Evolutionary conservation across 495 filamentous ascomycete genomes (phyloP), one percentile per base, ranked within the genome.

Genomic region (Lichenothelia convexa): DNA sequence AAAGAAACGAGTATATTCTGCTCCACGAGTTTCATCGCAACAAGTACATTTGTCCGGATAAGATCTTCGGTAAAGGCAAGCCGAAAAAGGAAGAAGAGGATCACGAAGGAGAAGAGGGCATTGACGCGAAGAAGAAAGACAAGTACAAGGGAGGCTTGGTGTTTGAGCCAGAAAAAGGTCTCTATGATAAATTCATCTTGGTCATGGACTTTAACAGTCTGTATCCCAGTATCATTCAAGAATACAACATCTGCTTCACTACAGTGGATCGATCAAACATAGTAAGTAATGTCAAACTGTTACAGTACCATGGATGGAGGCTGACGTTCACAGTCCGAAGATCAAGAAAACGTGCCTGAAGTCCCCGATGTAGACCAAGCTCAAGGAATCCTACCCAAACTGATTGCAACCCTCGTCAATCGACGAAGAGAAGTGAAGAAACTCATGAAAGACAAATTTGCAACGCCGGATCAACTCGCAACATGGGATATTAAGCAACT

Each of bases 131-230:
- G 60, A 97, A 94, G 67, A 97, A 93, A 54, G 89, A 97, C 55
- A 97, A 95, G 55, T 97, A 78, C 61, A 94, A 97, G 59, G 89
- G 89, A 49, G 89, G 89, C 63, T 68, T 97, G 29, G 89, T 97
- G 40, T 97, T 97, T 47, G 89, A 97, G 51, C 89, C 89, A 11
- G 87, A 95, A 55, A 94, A 81, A 53, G 89, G 91, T 6, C 67
- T 97, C 18, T 95, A 95, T 50, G 91, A 97, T 63, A 86, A 81
- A 56, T 92, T 87, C 48, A 75, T 97, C 20, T 69, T 97, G 16
- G 89, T 97, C 53, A 97, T 97, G 89, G 89, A 97, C 61, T 97
- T 95, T 63, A 97, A 97, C 69, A 93, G 84, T 56, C 63, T 97
- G 46, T 97, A 97, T 49, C 89, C 89, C 11, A 93, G 85, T 56